phyloP scores from a whole-genome alignment of 2,329 filamentous ascomycete genomes.

The Ophiocordyceps camponoti-rufipedis region DNA sequence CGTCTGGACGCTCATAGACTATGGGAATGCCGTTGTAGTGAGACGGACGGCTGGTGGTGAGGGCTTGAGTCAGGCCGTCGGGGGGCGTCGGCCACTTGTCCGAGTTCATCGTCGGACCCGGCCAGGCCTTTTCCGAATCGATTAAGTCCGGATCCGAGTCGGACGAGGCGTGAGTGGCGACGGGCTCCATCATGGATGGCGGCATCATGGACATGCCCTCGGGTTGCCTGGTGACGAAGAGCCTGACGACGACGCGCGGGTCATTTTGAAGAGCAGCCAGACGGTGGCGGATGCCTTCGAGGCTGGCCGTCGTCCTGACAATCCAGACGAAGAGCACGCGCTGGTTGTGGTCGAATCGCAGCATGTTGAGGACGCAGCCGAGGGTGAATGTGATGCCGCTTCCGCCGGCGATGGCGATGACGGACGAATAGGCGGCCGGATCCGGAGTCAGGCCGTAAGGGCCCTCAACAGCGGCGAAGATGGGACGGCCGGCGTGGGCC shows the following conservation, averaged over 20 bases:
- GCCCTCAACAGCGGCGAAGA: conserved; percentile 36
- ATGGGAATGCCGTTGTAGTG: conserved; percentile 8
- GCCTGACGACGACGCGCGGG: conserved; percentile 11
- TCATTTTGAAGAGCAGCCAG: conserved; percentile 13
- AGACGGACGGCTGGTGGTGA: background rate
- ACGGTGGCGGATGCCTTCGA: conserved; percentile 19
- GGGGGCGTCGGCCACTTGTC: background rate
- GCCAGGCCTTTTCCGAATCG: conserved; percentile 1
- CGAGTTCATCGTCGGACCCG: background rate
- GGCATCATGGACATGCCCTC: background rate
- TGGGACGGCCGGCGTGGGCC: conserved; percentile 25
- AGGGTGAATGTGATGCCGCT: conserved; percentile 40
- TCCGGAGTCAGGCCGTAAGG: conserved; percentile 39
- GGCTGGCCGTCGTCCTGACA: conserved; percentile 17
- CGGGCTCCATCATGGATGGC: too few species aligned
- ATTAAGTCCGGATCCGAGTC: background rate
- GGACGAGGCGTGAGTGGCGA: background rate
- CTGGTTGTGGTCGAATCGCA: conserved; percentile 6
- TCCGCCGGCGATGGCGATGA: conserved; percentile 41
- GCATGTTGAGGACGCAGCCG: conserved; percentile 18
- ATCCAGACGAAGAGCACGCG: conserved; percentile 21
- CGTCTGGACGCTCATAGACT: conserved; percentile 17
- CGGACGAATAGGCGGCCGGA: conserved; percentile 31
- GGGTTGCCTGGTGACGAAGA: conserved; percentile 17
- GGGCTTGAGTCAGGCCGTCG: background rate